Evolutionary conservation across 1,284 basidiomycete species (phyloP).

Genomic region (Ceratobasidium sp.): DNA sequence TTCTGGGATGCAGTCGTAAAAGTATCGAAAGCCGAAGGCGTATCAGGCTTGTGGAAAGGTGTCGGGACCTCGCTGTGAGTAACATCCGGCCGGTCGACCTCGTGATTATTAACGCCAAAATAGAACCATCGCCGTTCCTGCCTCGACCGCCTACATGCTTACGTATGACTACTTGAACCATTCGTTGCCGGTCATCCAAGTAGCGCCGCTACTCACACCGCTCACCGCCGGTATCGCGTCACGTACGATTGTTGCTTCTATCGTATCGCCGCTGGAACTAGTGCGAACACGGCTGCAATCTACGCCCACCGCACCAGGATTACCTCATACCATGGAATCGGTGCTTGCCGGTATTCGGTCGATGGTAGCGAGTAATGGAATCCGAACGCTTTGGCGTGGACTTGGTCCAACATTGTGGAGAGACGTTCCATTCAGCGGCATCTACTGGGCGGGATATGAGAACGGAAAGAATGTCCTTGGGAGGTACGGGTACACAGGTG

Average conservation of each 20-base stretch:
- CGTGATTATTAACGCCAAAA: conserved; percentile 6
- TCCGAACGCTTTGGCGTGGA: conserved; percentile 84
- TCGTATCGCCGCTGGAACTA: conserved; percentile 91
- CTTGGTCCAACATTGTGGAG: conserved; percentile 93
- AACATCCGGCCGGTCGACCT: not conserved
- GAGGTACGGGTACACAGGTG: conserved; percentile 63
- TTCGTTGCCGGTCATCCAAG: conserved; percentile 50
- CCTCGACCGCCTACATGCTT: conserved; percentile 93
- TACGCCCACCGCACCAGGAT: conserved; percentile 68
- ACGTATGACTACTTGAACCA: conserved; percentile 91
- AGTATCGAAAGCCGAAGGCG: conserved; percentile 77
- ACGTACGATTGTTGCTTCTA: conserved; percentile 78
- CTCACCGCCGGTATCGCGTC: conserved; percentile 84
- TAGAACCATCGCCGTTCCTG: conserved; percentile 90
- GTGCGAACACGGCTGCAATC: conserved; percentile 94
- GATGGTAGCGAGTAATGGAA: conserved; percentile 68
- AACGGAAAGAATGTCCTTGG: conserved; percentile 63
- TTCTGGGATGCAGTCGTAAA: conserved; percentile 82
- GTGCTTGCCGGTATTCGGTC: conserved; percentile 67
- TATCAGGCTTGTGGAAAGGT: conserved; percentile 87
- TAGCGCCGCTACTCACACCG: conserved; percentile 65
- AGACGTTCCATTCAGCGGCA: conserved; percentile 95
- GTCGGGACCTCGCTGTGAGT: conserved; percentile 85
- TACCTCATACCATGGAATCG: conserved; percentile 75
- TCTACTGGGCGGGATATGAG: conserved; percentile 88